Base-by-base conservation (phyloP, 2,329 filamentous ascomycete species). In the Calonectria naviculata region DNA sequence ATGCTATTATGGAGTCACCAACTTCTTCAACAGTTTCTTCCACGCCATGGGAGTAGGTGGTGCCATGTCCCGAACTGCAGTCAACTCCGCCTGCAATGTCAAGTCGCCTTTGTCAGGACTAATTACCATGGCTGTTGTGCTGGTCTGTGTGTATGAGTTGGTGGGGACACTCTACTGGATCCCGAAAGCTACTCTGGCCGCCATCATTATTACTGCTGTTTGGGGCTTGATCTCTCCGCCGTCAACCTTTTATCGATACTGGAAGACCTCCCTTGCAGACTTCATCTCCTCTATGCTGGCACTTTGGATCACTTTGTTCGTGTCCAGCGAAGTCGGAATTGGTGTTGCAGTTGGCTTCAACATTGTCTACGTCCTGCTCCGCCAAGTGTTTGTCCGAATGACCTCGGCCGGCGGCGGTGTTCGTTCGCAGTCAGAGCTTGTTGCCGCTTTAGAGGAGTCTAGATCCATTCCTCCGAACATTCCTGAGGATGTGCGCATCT, bases 181-280 rank as follows among this genome's bases (percentile, higher is more conserved):
- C n/a, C 91, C 91, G 1, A 91, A 92, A 74, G 86, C 91, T 0
- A 91, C 89, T 0, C 84, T 93, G 1, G 87, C 91, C 1, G 91
- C 90, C 3, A 92, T 93, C 71, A 92, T 93, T 73, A 92, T 93
- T 74, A 90, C 89, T 70, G 91, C 91, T 7, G 90, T 93, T 0
- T 89, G 89, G 81, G 89, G 90, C 44, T 84, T 93, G 8, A 89
- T 93, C 52, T 88, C 89, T 0, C 86, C 89, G 0, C 87, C 90
- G 0, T 87, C 84, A 3, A 85, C 88, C 12, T 92, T 93, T 78
- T 91, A 91, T 80, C 84, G 85, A 17, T 92, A 90, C 81, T 93
- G 90, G 89, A 89, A 88, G 73, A 89, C 90, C 2, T 92, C 90
- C 0, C 85, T 93, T 4, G 88, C 90, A 17, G 91, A 93, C 80